Evolutionary conservation across 2,329 filamentous ascomycete species (phyloP).

Genomic region (Cladosporium halotolerans): DNA sequence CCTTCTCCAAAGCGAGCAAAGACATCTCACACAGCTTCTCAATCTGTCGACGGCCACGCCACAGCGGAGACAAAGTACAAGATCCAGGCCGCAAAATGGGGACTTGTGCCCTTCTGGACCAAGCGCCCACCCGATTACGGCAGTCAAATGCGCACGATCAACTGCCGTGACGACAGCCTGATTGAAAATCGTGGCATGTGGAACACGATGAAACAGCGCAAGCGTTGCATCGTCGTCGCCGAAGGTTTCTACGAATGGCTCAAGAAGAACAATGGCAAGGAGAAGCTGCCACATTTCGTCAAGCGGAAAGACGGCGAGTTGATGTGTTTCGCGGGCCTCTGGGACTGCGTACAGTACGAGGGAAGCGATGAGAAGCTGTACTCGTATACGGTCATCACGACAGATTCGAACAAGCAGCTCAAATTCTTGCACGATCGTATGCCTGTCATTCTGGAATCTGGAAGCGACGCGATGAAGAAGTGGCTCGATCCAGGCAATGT

Average conservation of each 20-base stretch:
- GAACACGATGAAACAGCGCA: constrained; percentile 82
- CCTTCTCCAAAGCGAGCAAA: constrained; percentile 22
- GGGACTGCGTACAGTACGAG: constrained; percentile 81
- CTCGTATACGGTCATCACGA: constrained; percentile 93
- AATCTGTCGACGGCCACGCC: constrained; percentile 17
- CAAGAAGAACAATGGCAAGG: constrained; percentile 67
- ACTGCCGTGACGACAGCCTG: constrained; percentile 86
- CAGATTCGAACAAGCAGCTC: constrained; percentile 73
- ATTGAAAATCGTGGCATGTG: constrained; percentile 75
- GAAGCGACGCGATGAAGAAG: constrained; percentile 59
- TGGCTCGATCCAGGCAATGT: constrained; percentile 72
- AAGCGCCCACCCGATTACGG: constrained; percentile 74
- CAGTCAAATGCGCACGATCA: constrained; percentile 80
- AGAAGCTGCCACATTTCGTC: constrained; percentile 79
- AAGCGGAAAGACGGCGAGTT: constrained; percentile 74
- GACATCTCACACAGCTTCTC: constrained; percentile 14
- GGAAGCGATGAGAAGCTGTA: constrained; percentile 65
- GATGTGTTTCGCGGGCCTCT: constrained; percentile 86
- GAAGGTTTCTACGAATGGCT: constrained; percentile 98
- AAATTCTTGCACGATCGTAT: constrained; percentile 89
- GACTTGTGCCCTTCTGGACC: constrained; percentile 87
- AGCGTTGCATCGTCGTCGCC: constrained; percentile 79
- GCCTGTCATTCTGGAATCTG: constrained; percentile 83
- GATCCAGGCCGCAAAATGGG: constrained; percentile 93
- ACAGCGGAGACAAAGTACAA: constrained; percentile 58